phyloP scores from a whole-genome alignment of 805 yeast genomes.

The Pichia pseudocactophila region DNA sequence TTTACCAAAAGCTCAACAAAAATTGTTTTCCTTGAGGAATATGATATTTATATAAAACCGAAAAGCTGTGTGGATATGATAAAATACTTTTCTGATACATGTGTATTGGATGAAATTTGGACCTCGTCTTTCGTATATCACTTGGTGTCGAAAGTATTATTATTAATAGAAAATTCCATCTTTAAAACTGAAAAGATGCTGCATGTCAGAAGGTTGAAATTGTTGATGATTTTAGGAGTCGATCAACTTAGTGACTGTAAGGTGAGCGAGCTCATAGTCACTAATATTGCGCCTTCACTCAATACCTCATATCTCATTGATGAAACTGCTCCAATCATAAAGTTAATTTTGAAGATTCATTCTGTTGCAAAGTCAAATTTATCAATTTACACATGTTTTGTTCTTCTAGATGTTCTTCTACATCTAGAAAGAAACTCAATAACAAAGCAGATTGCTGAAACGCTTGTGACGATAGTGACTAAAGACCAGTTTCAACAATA shows the following conservation, averaged over 20 bases:
- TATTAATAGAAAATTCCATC: constrained; percentile 17
- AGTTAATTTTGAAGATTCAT: not conserved
- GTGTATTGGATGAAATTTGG: constrained; percentile 27
- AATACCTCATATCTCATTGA: constrained; percentile 8
- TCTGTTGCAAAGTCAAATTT: too few species aligned
- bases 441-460: too few species aligned
- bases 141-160: constrained; percentile 28
- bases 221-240: constrained; percentile 26
- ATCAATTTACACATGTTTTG: too few species aligned
- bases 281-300: constrained; percentile 10
- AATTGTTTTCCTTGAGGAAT: constrained; percentile 12
- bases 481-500: too few species aligned
- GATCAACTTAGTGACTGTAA: constrained; percentile 11
- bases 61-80: constrained; percentile 8
- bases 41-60: constrained; percentile 13
- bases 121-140: constrained; percentile 28
- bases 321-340: constrained; percentile 25
- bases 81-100: constrained; percentile 5
- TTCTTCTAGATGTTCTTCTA: too few species aligned
- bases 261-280: constrained; percentile 12
- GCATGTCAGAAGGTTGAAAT: constrained; percentile 31
- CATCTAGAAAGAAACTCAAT: too few species aligned
- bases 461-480: too few species aligned
- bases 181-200: constrained; percentile 19
- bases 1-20: not conserved